Conservation (phyloP, 306 rosid genomes). For the Cicer arietinum region DNA sequence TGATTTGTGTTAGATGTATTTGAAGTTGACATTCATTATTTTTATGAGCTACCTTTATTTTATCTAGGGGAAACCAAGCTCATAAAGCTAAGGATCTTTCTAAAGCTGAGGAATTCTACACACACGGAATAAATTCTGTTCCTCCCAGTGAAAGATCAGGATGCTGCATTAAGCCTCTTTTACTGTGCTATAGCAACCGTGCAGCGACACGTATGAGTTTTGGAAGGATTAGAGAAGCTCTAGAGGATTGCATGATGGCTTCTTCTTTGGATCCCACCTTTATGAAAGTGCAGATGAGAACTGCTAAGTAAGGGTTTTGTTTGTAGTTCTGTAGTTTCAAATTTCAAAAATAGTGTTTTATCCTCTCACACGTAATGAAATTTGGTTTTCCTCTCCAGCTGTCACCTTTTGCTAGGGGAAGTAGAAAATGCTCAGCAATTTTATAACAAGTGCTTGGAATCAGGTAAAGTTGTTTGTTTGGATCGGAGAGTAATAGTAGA, state of each 20-base stretch:
- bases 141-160: constrained; percentile 70
- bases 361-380: background rate
- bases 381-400: constrained; percentile 57
- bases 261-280: constrained; percentile 72
- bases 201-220: constrained; percentile 82
- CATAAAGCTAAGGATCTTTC: constrained; percentile 72
- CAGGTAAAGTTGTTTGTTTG: constrained; percentile 71
- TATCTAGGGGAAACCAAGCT: constrained; percentile 81
- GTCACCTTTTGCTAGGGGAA: constrained; percentile 91
- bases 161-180: constrained; percentile 64
- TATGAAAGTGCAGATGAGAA: constrained; percentile 77
- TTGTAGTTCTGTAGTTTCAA: constrained; percentile 31
- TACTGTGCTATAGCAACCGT: constrained; percentile 88
- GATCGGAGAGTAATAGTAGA: constrained; percentile 81
- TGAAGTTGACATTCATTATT: constrained; percentile 33
- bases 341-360: constrained; percentile 24
- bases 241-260: constrained; percentile 80
- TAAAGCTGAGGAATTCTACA: constrained; percentile 84
- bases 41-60: constrained; percentile 38
- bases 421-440: constrained; percentile 62
- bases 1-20: constrained; percentile 32
- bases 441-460: constrained; percentile 70
- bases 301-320: constrained; percentile 75
- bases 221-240: constrained; percentile 82
- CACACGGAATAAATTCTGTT: constrained; percentile 75